These are phyloP conservation scores for Colletotrichum sp. DNA, from an alignment of 2,329 filamentous ascomycete species.

Conservation along the genomic window DNA sequence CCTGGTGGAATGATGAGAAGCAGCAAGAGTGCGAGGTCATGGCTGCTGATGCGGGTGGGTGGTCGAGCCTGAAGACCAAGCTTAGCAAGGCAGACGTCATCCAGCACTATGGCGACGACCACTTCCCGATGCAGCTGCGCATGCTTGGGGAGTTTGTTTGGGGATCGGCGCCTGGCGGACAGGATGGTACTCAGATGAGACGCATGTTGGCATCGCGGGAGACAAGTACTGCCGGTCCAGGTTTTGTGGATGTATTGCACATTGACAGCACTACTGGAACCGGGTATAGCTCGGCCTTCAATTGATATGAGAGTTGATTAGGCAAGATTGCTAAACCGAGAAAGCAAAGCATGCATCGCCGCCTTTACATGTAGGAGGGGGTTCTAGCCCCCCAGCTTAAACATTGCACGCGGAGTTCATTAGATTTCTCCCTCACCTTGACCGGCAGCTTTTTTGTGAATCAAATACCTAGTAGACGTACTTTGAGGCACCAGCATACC, in stretches of 20 bases:
- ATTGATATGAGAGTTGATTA: not conserved
- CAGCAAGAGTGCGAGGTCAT: constrained; percentile 38
- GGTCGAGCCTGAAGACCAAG: constrained; percentile 30
- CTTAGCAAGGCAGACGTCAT: constrained; percentile 40
- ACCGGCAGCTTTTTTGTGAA: not conserved
- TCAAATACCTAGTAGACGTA: not conserved
- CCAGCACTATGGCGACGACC: constrained; percentile 45
- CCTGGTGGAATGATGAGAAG: constrained; percentile 49
- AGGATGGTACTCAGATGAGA: constrained; percentile 28
- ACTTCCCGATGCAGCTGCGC: constrained; percentile 55
- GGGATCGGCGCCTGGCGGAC: constrained; percentile 32
- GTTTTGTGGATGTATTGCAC: not conserved
- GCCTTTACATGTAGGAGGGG: not conserved
- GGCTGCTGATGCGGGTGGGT: constrained; percentile 29
- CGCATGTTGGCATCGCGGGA: constrained; percentile 21
- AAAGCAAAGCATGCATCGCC: not conserved
- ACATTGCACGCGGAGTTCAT: not conserved
- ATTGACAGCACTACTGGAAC: not conserved
- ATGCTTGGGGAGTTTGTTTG: constrained; percentile 50
- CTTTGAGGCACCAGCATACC: not conserved
- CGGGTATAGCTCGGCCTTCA: not conserved
- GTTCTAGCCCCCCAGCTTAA: not conserved
- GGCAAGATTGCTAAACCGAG: not conserved
- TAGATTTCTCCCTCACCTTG: not conserved
- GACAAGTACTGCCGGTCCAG: not conserved